Base-by-base conservation (phyloP, 1,284 basidiomycete genomes). In the Amylostereum chailletii region DNA sequence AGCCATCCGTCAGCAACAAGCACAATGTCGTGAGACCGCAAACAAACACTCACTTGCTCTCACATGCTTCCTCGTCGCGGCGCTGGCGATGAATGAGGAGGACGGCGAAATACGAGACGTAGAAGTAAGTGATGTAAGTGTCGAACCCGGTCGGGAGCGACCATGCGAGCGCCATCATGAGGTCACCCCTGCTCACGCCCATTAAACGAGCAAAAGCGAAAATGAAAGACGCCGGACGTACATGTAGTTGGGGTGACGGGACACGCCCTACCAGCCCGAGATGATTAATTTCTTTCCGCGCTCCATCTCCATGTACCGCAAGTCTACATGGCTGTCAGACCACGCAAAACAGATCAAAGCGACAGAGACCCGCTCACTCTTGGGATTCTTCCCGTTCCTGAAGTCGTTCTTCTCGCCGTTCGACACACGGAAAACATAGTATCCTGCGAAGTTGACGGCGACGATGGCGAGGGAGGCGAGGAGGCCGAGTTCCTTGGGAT, bases 371-470 rank as follows among this genome's bases (percentile, higher is more conserved):
- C 9, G 60, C 72, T 51, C 48, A 86, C 85, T 91, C 74, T 97
- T 98, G 0, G 93, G 91, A 70, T 99, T 98, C 60, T 72, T 77
- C 34, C 95, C 95, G 58, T 88, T 92, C 50, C 94, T 78, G 72
- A 99, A 99, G 54, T 93, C 81, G 60, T 95, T 91, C 79, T 99
- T 99, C 69, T 99, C 94, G 47, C 80, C 83, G 65, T 99, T 99
- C 34, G 89, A 77, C 7, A 65, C 69, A 50, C 95, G 76, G 79
- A 99, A 99, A 65, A 98, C 93, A 66, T 85, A 96, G 65, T 92
- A 94, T 1, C 96, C 96, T 1, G 80, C 54, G 1, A 76, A 65
- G 60, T 97, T 88, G 55, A 88, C 71, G 2, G 71, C 70, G 49
- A 93, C 57, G 54, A 97, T 82, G 31, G 68, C 75, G 4, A 72